A percentile compares a stretch with the other conserved stretches of the same genome.
Conservation (phyloP, 176 grass and related monocot genomes). For the Musa troglodytarum region DNA sequence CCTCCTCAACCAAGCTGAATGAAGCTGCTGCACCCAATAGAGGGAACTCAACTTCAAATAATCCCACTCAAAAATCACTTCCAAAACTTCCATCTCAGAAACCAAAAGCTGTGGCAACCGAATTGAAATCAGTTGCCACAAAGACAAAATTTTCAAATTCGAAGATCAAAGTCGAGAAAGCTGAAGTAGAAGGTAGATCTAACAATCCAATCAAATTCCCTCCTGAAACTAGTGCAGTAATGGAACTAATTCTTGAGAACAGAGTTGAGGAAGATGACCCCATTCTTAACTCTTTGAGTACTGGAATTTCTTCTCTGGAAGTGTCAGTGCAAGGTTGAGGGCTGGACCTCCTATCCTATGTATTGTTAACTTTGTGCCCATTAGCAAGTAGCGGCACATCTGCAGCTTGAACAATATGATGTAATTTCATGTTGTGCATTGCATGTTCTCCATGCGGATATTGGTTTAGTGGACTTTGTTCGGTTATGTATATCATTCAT, state of each 20-base stretch:
- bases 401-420: slow-evolving; percentile 6
- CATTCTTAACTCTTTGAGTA: slow-evolving; percentile 9
- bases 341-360: background rate
- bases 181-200: slow-evolving; percentile 28
- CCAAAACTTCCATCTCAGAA: slow-evolving; percentile 33
- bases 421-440: slow-evolving; percentile 11
- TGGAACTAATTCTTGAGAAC: slow-evolving; percentile 25
- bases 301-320: slow-evolving; percentile 41
- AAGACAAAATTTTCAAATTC: slow-evolving; percentile 36
- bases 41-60: slow-evolving; percentile 29
- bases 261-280: slow-evolving; percentile 24
- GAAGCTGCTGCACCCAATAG: slow-evolving; percentile 28
- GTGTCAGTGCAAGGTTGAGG: slow-evolving; percentile 53
- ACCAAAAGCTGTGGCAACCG: slow-evolving; percentile 30
- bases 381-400: background rate
- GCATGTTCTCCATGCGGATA: background rate
- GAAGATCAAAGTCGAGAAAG: slow-evolving; percentile 48
- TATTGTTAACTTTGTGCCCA: background rate
- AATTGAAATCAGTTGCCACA: slow-evolving; percentile 27
- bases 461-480: slow-evolving; percentile 6
- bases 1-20: slow-evolving; percentile 29
- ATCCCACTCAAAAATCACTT: slow-evolving; percentile 43
- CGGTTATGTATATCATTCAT: slow-evolving; percentile 15
- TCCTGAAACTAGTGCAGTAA: slow-evolving; percentile 22
- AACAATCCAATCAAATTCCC: slow-evolving; percentile 26